phyloP scores from a whole-genome alignment of 768 basidiomycete species.

The Galerina sulciceps region DNA sequence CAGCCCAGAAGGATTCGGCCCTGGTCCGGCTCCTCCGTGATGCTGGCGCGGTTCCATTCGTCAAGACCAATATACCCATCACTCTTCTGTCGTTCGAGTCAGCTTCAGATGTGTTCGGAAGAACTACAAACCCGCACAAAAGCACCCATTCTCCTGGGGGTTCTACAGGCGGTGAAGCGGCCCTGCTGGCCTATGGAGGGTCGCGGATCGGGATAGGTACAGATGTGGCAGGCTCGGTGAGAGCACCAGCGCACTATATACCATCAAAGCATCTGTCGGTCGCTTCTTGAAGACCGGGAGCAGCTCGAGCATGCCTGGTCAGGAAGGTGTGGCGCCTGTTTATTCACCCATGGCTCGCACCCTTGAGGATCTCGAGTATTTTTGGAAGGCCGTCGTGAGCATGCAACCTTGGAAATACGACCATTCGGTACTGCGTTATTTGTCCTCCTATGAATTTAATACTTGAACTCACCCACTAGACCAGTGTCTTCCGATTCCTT shows the following conservation, averaged over 20 bases:
- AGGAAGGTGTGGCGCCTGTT: slow-evolving; percentile 59
- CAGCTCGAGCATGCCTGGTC: slow-evolving; percentile 51
- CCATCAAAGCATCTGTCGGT: slow-evolving; percentile 54
- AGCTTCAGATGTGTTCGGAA: slow-evolving; percentile 60
- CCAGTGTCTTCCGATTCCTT: slow-evolving; percentile 47
- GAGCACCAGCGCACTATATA: slow-evolving; percentile 68
- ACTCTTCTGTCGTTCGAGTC: slow-evolving; percentile 66
- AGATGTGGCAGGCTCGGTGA: slow-evolving; percentile 72
- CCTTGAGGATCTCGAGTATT: slow-evolving; percentile 62
- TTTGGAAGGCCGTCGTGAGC: slow-evolving; percentile 62
- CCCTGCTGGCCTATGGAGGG: slow-evolving; percentile 64
- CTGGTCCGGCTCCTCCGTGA: slow-evolving; percentile 56
- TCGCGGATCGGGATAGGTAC: slow-evolving; percentile 68
- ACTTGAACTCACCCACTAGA: slow-evolving; percentile 4
- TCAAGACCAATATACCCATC: slow-evolving; percentile 69
- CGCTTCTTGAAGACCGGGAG: slow-evolving; percentile 53
- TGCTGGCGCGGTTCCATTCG: slow-evolving; percentile 68
- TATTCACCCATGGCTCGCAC: slow-evolving; percentile 67
- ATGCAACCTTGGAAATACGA: slow-evolving; percentile 74
- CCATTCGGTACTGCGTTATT: slow-evolving; percentile 36
- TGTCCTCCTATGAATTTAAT: slow-evolving; percentile 14
- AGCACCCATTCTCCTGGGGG: slow-evolving; percentile 61
- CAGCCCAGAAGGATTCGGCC: slow-evolving; percentile 49
- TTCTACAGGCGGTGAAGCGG: slow-evolving; percentile 70
- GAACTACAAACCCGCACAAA: slow-evolving; percentile 65